Evolutionary conservation across 148 eudicot species (phyloP), one percentile per base, ranked within the genome.

Genomic region (Nepenthes gracilis): DNA sequence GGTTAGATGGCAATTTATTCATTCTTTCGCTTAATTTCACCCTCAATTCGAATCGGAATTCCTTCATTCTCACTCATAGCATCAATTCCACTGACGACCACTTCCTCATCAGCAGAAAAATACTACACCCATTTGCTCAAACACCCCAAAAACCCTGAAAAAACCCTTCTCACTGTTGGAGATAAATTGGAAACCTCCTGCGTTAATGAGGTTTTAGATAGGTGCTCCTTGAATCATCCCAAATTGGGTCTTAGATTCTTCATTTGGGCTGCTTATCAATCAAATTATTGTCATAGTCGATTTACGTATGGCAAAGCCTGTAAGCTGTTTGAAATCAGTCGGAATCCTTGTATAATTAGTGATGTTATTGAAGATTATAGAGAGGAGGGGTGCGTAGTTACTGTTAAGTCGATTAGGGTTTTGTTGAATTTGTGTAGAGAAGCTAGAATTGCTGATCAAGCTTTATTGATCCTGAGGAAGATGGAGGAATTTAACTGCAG

Each of bases 181-280:
- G 63, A 65, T 35, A 67, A 78, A 54, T 72, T 91, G 63, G 86
- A 85, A 69, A 32, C 77, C 9, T 23, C 55, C 43, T 79, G 77
- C 71, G 78, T 87, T 47, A 37, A 56, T 65, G 78, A 85, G 62
- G 83, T 91, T 4, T 70, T 87, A 38, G 55, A 71, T 43, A 79
- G 64, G 59, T 82, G 80, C 53, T 72, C 75, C 36, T n/a, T 15
- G 23, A 47, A 77, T 71, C 69, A 85, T 32, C 72, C 81, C 58
- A 63, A 79, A 61, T 59, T 83, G 70, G 96, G 96, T 68, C 78
- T 87, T 56, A 74, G 96, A 43, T 91, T 91, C 72, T 91, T 91
- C 59, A 71, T 91, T 8, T 91, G 96, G 97, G 84, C 96, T 52
- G 93, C 81, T 33, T 36, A 70, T 13, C 93, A 83, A 60, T 67